phyloP scores from a whole-genome alignment of 306 rosid genomes.

The Prosopis cineraria region DNA sequence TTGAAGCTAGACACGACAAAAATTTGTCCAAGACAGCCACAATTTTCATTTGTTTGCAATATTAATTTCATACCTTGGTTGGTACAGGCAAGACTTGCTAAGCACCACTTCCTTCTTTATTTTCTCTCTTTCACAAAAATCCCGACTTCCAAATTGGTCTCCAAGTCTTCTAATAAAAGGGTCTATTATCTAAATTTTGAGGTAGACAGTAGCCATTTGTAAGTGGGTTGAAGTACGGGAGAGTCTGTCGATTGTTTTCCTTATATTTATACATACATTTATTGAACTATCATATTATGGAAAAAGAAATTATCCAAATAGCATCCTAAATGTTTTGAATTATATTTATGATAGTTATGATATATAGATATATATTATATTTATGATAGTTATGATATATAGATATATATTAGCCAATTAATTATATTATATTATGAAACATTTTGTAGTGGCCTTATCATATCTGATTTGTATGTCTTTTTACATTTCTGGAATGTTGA shows the following conservation, averaged over 20 bases:
- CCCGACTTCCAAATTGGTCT: background rate
- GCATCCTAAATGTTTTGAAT: background rate
- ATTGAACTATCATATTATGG: background rate
- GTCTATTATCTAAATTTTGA: background rate
- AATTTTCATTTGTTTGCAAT: background rate
- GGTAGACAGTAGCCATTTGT: background rate
- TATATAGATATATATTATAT: too few relatives aligned
- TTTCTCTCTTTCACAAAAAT: background rate
- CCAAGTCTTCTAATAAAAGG: background rate
- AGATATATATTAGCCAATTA: too few relatives aligned
- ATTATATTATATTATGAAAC: background rate
- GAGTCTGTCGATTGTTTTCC: background rate
- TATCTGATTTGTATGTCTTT: background rate
- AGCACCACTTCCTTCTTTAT: background rate
- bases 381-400: too few relatives aligned
- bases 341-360: too few relatives aligned
- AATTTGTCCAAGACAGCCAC: too few relatives aligned
- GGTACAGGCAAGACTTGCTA: background rate
- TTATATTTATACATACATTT: background rate
- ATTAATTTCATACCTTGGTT: background rate
- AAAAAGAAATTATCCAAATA: background rate
- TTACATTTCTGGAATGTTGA: background rate
- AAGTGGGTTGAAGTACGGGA: background rate
- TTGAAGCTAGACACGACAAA: background rate
- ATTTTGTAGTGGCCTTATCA: constrained; percentile 4